These are phyloP conservation scores for Calycina marina DNA, from an alignment of 2,329 filamentous ascomycete species.

Conservation along the genomic window DNA sequence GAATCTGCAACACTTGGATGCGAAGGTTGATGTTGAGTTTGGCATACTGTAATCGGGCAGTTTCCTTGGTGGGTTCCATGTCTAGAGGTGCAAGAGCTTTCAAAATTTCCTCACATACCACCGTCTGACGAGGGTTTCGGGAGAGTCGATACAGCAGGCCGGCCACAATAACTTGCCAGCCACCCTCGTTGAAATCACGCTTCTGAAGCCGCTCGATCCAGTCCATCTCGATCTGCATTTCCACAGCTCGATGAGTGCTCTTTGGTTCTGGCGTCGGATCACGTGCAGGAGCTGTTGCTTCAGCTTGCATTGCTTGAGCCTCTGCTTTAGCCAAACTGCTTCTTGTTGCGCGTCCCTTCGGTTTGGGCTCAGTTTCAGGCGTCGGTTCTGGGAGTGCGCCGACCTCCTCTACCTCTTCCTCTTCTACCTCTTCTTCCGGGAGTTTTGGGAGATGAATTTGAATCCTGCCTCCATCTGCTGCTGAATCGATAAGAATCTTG, in stretches of 20 bases:
- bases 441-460: constrained; percentile 66
- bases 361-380: constrained; percentile 58
- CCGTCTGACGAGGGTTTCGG: constrained; percentile 53
- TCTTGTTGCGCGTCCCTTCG: constrained; percentile 58
- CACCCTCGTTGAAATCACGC: constrained; percentile 74
- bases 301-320: constrained; percentile 50
- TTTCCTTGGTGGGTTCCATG: constrained; percentile 60
- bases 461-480: constrained; percentile 62
- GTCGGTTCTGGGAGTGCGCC: constrained; percentile 40
- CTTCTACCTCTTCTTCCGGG: constrained; percentile 55
- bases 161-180: constrained; percentile 83
- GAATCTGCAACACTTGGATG: constrained; percentile 65
- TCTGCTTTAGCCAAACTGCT: constrained; percentile 76
- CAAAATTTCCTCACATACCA: constrained; percentile 66
- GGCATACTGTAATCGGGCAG: constrained; percentile 57
- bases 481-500: constrained; percentile 68
- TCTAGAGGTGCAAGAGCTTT: constrained; percentile 68
- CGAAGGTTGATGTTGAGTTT: constrained; percentile 71
- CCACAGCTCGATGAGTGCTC: constrained; percentile 53
- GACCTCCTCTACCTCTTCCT: constrained; percentile 40
- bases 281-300: constrained; percentile 26
- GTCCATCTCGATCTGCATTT: constrained; percentile 57
- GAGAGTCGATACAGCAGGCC: constrained; percentile 78
- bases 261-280: constrained; percentile 27
- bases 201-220: constrained; percentile 78